These are phyloP conservation scores for Euphrasia confusa DNA, from an alignment of 257 asterid genomes.

Conservation along the genomic window DNA sequence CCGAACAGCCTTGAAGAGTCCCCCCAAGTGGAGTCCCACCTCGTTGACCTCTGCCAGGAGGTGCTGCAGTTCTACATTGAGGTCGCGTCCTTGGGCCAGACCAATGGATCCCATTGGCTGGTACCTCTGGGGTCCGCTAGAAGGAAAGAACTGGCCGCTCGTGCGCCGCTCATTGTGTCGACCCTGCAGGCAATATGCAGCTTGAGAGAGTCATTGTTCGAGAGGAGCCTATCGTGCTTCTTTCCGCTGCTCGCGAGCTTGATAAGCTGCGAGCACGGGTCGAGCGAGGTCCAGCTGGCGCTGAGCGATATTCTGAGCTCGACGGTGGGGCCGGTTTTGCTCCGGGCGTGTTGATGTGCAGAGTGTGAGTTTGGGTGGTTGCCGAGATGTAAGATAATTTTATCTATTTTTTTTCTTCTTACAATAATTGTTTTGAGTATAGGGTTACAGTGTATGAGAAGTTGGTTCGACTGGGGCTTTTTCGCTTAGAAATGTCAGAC, in stretches of 20 bases:
- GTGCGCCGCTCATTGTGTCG: conserved; percentile 83
- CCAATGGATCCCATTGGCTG: conserved; percentile 41
- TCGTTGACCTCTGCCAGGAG: conserved; percentile 78
- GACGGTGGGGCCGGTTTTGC: conserved; percentile 82
- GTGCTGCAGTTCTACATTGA: conserved; percentile 71
- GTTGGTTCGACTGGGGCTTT: conserved; percentile 19
- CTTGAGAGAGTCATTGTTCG: conserved; percentile 70
- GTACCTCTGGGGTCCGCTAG: conserved; percentile 91
- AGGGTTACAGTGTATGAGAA: conserved; percentile 36
- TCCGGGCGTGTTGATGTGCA: conserved; percentile 62
- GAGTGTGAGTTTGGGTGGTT: conserved; percentile 1
- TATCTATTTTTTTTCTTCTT: conserved; percentile 20
- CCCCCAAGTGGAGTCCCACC: conserved; percentile 70
- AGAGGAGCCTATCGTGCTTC: conserved; percentile 66
- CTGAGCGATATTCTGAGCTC: conserved; percentile 80
- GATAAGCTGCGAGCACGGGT: conserved; percentile 94
- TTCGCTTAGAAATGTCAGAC: conserved; percentile 34
- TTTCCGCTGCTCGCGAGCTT: conserved; percentile 79
- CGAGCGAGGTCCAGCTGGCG: conserved; percentile 84
- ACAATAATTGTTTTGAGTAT: conserved; percentile 34
- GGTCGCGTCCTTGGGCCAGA: conserved; percentile 29
- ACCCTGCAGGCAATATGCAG: conserved; percentile 78
- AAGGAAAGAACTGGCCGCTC: conserved; percentile 82
- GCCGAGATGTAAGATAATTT: conserved; percentile 43
- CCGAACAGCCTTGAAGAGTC: conserved; percentile 44